Base-by-base conservation (phyloP, 2,329 filamentous ascomycete genomes). In the Blastomyces silverae region DNA sequence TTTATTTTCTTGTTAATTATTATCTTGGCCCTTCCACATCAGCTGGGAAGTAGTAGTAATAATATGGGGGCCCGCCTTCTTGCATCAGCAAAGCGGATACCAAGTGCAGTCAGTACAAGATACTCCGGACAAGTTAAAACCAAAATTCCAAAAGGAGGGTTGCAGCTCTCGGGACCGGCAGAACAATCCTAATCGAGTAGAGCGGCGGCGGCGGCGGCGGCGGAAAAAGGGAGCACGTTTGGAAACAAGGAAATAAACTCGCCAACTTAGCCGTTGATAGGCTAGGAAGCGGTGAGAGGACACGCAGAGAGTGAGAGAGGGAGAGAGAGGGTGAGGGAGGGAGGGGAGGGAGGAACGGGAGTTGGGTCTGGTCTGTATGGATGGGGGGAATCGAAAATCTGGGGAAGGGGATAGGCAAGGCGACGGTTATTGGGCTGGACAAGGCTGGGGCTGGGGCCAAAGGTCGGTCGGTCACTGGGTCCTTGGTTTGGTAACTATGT, bases 171-270 rank as follows among this genome's bases (percentile, higher is more conserved):
- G 58, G 58, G 22, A 11, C 22, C 13, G 58, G 58, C 58, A 60
- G 58, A 60, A 60, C 58, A 44, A 48, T 39, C 58, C 58, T 31
- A 60, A 60, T 60, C 42, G 58, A 60, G 58, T 48, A 60, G 58
- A 11, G n/a, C 37, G 37, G 56, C 37, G 56, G 22, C 46, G 48
- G 42, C 22, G 25, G 5, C 5, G 20, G 22, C 1, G 8, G 6
- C n/a, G 22, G 22, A 28, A 52, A 31, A 52, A 25, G n/a, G 17
- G 10, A 10, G 6, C 13, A 59, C 42, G 1, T 11, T 22, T 28
- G 20, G 56, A 22, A 59, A 39, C 22, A 22, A 4, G 22, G 22
- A 25, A 42, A 13, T 11, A 6, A 17, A 20, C 7, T 28, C 42
- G 3, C 58, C 58, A 46, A 22, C 28, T 22, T 17, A n/a, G 25